Conservation (phyloP, 768 basidiomycete species). For the Boletus rubescentipes region DNA sequence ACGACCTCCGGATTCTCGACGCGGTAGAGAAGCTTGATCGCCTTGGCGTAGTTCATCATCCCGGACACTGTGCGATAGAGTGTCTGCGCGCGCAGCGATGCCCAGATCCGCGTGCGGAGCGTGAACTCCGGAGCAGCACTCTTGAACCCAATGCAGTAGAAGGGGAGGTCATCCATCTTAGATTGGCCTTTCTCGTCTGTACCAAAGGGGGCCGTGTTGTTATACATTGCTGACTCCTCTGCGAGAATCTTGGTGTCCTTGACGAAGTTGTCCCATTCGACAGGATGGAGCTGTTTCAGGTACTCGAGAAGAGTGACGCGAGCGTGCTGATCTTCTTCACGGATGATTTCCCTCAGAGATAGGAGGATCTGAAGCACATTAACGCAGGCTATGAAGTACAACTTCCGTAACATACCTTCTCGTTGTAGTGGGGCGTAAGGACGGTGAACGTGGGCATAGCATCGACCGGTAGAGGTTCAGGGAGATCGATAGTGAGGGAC, state of each 20-base stretch:
- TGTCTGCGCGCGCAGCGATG: constrained; percentile 96
- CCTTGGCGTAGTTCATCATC: constrained; percentile 99
- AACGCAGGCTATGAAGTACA: neutral
- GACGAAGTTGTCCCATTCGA: constrained; percentile 99
- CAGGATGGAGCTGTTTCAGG: constrained; percentile 94
- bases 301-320: constrained; percentile 97
- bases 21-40: constrained; percentile 98
- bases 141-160: constrained; percentile 99
- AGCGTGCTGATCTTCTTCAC: constrained; percentile 96
- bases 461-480: constrained; percentile 91
- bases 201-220: constrained; percentile 69
- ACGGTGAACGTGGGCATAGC: constrained; percentile 99
- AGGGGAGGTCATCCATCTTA: constrained; percentile 90
- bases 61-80: constrained; percentile 98
- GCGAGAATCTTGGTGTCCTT: constrained; percentile 99
- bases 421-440: constrained; percentile 96
- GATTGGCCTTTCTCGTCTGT: constrained; percentile 81
- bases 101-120: constrained; percentile 98
- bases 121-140: constrained; percentile 98
- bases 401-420: constrained; percentile 64
- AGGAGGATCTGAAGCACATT: constrained; percentile 70
- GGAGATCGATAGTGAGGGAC: constrained; percentile 92
- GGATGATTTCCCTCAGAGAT: constrained; percentile 96
- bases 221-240: constrained; percentile 88
- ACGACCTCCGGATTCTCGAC: constrained; percentile 99